Evolutionary conservation across 2,329 filamentous ascomycete species (phyloP).

Genomic region (Xylaria sp.): DNA sequence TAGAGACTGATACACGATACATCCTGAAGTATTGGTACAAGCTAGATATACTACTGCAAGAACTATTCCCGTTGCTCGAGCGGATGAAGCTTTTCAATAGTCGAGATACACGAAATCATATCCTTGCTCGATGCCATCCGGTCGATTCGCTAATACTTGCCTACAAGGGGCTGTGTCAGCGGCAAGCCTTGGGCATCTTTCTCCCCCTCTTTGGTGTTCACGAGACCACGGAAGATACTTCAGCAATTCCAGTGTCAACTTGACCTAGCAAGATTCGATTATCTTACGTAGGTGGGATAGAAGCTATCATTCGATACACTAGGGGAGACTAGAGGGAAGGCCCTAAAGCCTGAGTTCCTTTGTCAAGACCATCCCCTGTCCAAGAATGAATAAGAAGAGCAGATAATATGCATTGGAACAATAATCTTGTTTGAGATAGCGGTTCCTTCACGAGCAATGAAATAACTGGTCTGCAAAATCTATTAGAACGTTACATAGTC

Average conservation of each 20-base stretch:
- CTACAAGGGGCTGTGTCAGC: neutral
- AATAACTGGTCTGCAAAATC: neutral
- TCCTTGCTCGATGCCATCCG: neutral
- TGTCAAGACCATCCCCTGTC: neutral
- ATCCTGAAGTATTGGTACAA: neutral
- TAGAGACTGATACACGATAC: too few relatives aligned
- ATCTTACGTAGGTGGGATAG: too few relatives aligned
- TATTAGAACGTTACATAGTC: neutral
- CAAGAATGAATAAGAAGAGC: too few relatives aligned
- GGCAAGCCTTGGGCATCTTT: neutral
- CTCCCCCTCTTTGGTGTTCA: neutral
- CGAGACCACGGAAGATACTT: too few relatives aligned
- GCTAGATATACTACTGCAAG: neutral
- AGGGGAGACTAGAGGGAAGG: too few relatives aligned
- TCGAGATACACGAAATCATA: neutral
- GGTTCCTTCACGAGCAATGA: neutral
- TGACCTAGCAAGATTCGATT: neutral
- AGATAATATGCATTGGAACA: too few relatives aligned
- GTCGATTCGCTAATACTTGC: neutral
- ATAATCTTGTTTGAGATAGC: neutral
- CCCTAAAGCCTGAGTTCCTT: neutral
- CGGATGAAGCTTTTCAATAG: neutral
- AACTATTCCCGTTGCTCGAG: neutral
- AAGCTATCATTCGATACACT: too few relatives aligned
- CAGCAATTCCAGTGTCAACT: neutral